These are phyloP conservation scores for Hygrophorus pudorinus DNA, from an alignment of 768 basidiomycete species.

Conservation along the genomic window DNA sequence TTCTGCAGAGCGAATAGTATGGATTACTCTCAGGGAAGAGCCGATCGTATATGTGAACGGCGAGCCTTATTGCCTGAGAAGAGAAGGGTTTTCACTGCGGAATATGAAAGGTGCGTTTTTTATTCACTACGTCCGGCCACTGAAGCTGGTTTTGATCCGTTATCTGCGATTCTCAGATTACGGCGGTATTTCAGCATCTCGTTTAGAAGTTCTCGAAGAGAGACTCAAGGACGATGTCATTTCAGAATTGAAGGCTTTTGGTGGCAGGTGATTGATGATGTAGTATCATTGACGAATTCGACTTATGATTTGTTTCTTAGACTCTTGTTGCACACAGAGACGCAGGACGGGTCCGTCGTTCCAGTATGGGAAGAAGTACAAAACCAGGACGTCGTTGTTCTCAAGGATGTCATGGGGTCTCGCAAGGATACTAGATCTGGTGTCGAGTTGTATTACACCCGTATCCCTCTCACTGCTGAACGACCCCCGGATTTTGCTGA, in stretches of 20 bases:
- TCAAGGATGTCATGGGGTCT: conserved; percentile 81
- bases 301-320: conserved; percentile 28
- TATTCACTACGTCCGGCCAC: not conserved
- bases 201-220: conserved; percentile 86
- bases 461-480: conserved; percentile 92
- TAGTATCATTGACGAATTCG: not conserved
- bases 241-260: conserved; percentile 72
- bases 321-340: conserved; percentile 84
- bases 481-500: conserved; percentile 67
- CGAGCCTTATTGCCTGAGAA: conserved; percentile 78
- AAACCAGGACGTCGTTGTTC: conserved; percentile 58
- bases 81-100: conserved; percentile 77
- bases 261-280: conserved; percentile 52
- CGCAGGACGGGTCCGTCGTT: conserved; percentile 75
- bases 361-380: conserved; percentile 93
- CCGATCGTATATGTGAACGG: conserved; percentile 92
- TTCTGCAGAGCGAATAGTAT: conserved; percentile 54
- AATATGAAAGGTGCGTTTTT: conserved; percentile 77
- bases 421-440: conserved; percentile 30
- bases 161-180: conserved; percentile 46
- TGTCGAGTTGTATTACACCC: conserved; percentile 65
- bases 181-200: conserved; percentile 85
- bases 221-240: conserved; percentile 82
- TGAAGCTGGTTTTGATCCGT: not conserved
- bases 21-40: conserved; percentile 92